Percentiles rank a stretch among this genome's conserved stretches.
Conservation (phyloP, 2,329 filamentous ascomycete species). For the Alternaria arbusti region DNA sequence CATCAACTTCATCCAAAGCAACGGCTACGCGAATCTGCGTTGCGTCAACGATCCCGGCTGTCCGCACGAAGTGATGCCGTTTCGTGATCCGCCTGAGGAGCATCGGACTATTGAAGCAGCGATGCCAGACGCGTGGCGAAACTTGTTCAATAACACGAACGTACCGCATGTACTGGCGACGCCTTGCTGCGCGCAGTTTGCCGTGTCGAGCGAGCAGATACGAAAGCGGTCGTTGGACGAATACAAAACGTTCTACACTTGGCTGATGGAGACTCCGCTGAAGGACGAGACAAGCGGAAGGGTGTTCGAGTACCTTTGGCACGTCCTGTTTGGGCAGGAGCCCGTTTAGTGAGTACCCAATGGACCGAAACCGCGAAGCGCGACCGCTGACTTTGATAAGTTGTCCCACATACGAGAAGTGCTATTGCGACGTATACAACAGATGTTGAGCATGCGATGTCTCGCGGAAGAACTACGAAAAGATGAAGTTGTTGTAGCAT, state of each 20-base stretch:
- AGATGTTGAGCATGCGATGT: slow-evolving; percentile 1
- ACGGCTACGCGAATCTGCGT: slow-evolving; percentile 52
- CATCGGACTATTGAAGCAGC: slow-evolving; percentile 18
- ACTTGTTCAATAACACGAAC: slow-evolving; percentile 18
- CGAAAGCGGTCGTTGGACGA: slow-evolving; percentile 29
- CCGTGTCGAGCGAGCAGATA: slow-evolving; percentile 41
- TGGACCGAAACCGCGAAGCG: not conserved
- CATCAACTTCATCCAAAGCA: slow-evolving; percentile 46
- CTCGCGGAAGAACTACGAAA: too few species aligned
- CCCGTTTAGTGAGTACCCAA: slow-evolving; percentile 26
- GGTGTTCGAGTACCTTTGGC: slow-evolving; percentile 38
- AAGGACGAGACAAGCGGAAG: slow-evolving; percentile 30
- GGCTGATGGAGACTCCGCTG: slow-evolving; percentile 29
- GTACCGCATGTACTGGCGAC: slow-evolving; percentile 47
- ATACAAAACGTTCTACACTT: slow-evolving; percentile 33
- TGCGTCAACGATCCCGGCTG: slow-evolving; percentile 50
- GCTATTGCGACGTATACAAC: slow-evolving; percentile 32
- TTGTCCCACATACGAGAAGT: slow-evolving; percentile 24
- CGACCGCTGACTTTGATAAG: slow-evolving; percentile 15
- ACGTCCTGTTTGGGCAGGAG: slow-evolving; percentile 32
- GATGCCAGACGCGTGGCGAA: slow-evolving; percentile 24
- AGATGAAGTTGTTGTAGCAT: not conserved
- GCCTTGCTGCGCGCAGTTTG: slow-evolving; percentile 54
- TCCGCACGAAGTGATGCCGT: slow-evolving; percentile 48
- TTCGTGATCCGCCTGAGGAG: slow-evolving; percentile 27